Evolutionary conservation across 257 asterid genomes (phyloP).

Genomic region (Solanum corneliomulleri): DNA sequence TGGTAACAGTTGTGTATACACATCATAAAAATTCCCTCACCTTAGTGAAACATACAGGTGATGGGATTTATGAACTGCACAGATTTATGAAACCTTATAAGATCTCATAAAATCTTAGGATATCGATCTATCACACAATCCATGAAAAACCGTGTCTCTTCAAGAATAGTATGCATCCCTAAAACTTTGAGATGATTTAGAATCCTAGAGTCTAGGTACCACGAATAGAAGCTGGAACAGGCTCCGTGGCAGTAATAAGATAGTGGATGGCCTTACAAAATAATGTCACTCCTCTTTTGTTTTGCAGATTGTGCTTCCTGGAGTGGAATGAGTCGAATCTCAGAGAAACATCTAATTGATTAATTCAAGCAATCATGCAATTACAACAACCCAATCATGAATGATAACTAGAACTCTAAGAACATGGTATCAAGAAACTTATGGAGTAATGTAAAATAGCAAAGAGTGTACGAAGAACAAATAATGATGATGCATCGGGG

Average conservation of each 20-base stretch:
- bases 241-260: background rate
- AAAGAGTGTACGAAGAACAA: background rate
- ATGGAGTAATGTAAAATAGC: too few relatives aligned
- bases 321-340: background rate
- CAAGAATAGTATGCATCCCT: background rate
- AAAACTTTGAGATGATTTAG: background rate
- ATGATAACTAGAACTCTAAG: background rate
- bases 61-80: background rate
- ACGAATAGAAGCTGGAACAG: background rate
- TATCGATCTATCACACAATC: background rate
- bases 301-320: background rate
- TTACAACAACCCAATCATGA: background rate
- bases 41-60: background rate
- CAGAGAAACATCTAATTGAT: too few relatives aligned
- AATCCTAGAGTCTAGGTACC: too few relatives aligned
- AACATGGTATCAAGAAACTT: background rate
- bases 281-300: background rate
- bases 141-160: background rate
- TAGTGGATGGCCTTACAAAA: too few relatives aligned
- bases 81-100: background rate
- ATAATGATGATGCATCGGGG: background rate
- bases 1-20: accelerated
- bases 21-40: background rate
- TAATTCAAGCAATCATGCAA: too few relatives aligned
- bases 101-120: too few relatives aligned